These are phyloP conservation scores for Salix caprea DNA, from an alignment of 345 rosid genomes.

Conservation along the genomic window DNA sequence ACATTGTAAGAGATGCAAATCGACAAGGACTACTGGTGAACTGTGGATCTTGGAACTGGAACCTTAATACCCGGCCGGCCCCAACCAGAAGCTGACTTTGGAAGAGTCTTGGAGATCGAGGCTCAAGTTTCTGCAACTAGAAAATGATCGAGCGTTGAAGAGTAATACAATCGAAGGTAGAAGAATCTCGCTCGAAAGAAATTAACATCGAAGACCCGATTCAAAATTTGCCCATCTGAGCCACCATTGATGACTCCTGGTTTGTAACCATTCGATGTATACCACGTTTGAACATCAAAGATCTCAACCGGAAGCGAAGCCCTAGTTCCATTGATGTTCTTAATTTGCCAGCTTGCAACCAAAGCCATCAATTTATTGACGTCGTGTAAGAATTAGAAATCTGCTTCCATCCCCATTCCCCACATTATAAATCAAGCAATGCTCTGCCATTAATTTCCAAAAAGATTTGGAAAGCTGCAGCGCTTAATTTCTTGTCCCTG, in stretches of 20 bases:
- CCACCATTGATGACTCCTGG: neutral
- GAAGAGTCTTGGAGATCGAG: neutral
- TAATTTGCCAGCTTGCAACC: neutral
- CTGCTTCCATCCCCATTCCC: no score
- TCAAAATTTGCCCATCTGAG: neutral
- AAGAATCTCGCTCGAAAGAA: neutral
- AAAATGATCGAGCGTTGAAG: neutral
- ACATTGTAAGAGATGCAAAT: slow-evolving; percentile 44
- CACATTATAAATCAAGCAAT: no score
- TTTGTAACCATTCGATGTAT: neutral
- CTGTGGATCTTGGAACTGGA: neutral
- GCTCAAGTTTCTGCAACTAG: neutral
- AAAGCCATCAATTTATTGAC: neutral
- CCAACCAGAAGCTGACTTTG: neutral
- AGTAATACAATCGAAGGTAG: neutral
- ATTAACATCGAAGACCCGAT: neutral
- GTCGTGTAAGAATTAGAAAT: no score
- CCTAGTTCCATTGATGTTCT: neutral
- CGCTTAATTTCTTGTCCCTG: no score
- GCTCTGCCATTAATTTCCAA: no score
- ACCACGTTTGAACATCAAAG: neutral
- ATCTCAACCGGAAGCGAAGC: neutral
- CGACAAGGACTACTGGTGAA: slow-evolving; percentile 45
- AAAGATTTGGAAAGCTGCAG: no score
- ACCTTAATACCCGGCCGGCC: neutral